These are phyloP conservation scores for Balakata baccata DNA, from an alignment of 345 rosid genomes.

Conservation along the genomic window DNA sequence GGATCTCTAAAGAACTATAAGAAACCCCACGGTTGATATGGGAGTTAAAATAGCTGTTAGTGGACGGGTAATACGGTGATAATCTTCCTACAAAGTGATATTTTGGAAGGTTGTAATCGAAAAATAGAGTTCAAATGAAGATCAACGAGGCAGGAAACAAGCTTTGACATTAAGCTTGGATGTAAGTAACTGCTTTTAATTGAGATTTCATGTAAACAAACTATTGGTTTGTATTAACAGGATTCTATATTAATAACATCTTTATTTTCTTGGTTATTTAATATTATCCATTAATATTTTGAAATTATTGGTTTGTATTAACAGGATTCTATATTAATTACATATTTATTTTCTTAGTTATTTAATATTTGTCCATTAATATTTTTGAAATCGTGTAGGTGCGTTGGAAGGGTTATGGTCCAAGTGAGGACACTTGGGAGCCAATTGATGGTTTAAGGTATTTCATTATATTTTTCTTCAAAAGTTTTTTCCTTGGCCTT, in stretches of 20 bases:
- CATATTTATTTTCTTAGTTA: no score
- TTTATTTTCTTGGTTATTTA: neutral
- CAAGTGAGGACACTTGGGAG: conserved; percentile 40
- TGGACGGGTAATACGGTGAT: no score
- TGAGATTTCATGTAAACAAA: no score
- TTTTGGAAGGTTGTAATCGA: no score
- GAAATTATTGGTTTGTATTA: neutral
- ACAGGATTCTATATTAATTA: neutral
- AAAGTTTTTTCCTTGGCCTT: neutral
- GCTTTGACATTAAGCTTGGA: no score
- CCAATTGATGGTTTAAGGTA: conserved; percentile 35
- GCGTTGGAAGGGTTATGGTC: conserved; percentile 12
- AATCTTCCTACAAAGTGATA: no score
- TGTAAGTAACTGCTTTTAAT: no score
- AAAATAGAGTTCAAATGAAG: no score
- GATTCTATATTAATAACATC: neutral
- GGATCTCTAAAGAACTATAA: no score
- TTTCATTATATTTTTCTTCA: neutral
- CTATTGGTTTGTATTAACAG: neutral
- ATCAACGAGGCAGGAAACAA: no score
- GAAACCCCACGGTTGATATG: no score
- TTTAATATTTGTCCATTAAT: neutral
- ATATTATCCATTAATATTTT: neutral
- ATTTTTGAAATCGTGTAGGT: neutral
- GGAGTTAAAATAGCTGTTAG: neutral